phyloP scores from a whole-genome alignment of 441 rosid species.

The Mallotus repandus region DNA sequence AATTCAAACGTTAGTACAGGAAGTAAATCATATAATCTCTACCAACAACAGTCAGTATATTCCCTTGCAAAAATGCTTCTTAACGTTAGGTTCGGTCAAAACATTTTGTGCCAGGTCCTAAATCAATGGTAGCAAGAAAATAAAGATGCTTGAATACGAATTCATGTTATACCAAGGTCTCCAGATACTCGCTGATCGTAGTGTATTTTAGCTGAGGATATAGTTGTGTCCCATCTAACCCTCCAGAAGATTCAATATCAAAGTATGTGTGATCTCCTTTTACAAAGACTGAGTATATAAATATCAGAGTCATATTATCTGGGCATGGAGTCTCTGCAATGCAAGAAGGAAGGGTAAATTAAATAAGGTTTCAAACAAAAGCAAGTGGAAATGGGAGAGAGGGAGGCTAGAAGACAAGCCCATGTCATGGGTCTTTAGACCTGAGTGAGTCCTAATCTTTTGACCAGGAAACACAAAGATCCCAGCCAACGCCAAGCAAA shows the following conservation, averaged over 20 bases:
- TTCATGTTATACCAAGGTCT: slow-evolving; percentile 30
- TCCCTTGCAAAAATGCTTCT: not conserved
- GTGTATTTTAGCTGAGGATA: slow-evolving; percentile 51
- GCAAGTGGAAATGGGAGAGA: not conserved
- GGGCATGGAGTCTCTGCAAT: slow-evolving; percentile 58
- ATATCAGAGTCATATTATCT: slow-evolving; percentile 44
- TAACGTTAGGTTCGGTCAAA: not conserved
- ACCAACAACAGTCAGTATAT: no score
- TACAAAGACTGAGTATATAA: slow-evolving; percentile 51
- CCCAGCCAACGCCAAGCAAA: not conserved
- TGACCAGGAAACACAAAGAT: not conserved
- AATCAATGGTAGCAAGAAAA: not conserved
- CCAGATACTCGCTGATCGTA: slow-evolving; percentile 41
- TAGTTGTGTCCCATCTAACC: slow-evolving; percentile 46
- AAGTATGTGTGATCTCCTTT: slow-evolving; percentile 64
- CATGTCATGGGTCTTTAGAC: not conserved
- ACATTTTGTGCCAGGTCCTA: not conserved
- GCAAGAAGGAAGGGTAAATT: not conserved
- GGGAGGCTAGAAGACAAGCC: not conserved
- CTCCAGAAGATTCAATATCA: slow-evolving; percentile 34
- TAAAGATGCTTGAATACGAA: not conserved
- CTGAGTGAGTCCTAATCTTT: not conserved
- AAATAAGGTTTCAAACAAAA: not conserved
- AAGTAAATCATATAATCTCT: not conserved
- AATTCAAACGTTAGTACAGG: not conserved